Evolutionary conservation across 2,329 filamentous ascomycete species (phyloP).

Genomic region (Chrysoporthe austroafricana): DNA sequence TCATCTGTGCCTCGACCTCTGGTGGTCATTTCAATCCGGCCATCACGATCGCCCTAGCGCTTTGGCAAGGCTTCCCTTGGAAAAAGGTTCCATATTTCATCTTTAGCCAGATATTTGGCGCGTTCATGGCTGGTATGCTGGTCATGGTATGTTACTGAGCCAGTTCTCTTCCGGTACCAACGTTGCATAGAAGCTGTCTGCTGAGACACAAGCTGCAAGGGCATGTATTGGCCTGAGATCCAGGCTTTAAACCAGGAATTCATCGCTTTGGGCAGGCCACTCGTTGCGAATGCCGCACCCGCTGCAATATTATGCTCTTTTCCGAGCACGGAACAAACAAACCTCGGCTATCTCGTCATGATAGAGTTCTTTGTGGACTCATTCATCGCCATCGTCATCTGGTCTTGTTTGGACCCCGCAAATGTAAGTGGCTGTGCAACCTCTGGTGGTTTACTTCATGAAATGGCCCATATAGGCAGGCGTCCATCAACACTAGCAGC

Average conservation of each 20-base stretch:
- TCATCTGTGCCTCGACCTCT: slow-evolving; percentile 56
- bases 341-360: slow-evolving; percentile 59
- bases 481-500: too few relatives aligned
- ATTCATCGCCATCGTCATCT: slow-evolving; percentile 62
- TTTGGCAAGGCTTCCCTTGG: slow-evolving; percentile 64
- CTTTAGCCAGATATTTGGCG: slow-evolving; percentile 58
- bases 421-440: slow-evolving; percentile 40
- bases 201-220: slow-evolving; percentile 30
- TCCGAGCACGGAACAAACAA: slow-evolving; percentile 53
- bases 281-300: slow-evolving; percentile 49
- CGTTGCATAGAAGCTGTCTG: neutral
- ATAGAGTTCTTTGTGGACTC: slow-evolving; percentile 63
- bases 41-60: slow-evolving; percentile 48
- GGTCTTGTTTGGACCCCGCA: slow-evolving; percentile 59
- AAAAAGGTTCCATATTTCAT: slow-evolving; percentile 62
- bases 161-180: neutral
- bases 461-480: too few relatives aligned
- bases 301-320: slow-evolving; percentile 60
- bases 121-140: slow-evolving; percentile 58
- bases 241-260: slow-evolving; percentile 39
- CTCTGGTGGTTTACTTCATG: too few relatives aligned
- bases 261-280: slow-evolving; percentile 39
- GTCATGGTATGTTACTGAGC: slow-evolving; percentile 42
- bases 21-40: slow-evolving; percentile 61
- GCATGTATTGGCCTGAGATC: slow-evolving; percentile 57